phyloP scores from a whole-genome alignment of 805 yeast genomes.

The Candida rishiriensis region DNA sequence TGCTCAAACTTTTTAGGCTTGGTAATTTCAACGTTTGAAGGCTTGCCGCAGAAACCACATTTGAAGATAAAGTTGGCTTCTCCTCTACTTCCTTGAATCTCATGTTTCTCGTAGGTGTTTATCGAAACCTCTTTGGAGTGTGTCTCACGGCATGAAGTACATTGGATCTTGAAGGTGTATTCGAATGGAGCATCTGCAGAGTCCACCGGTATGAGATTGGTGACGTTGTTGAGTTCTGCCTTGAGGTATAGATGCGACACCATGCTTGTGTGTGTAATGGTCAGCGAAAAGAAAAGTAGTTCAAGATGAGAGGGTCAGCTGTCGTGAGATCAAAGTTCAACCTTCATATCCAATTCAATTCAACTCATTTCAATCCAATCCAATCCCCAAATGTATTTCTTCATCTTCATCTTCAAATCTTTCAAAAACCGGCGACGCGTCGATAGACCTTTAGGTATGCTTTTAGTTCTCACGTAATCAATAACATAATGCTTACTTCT shows the following conservation, averaged over 20 bases:
- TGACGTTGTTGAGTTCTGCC: constrained; percentile 34
- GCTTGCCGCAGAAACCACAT: constrained; percentile 26
- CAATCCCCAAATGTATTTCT: too few relatives aligned
- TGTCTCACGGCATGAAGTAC: constrained; percentile 74
- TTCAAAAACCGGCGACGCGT: too few relatives aligned
- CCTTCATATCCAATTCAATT: too few relatives aligned
- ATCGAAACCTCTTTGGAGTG: constrained; percentile 70
- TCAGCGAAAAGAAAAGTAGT: neutral
- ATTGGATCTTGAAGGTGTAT: constrained; percentile 67
- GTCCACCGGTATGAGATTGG: constrained; percentile 50
- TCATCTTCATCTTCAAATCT: too few relatives aligned
- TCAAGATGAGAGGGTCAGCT: too few relatives aligned
- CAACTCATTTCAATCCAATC: too few relatives aligned
- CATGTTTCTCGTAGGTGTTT: constrained; percentile 62
- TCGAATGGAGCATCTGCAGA: constrained; percentile 58
- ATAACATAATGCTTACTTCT: too few relatives aligned
- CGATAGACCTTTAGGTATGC: too few relatives aligned
- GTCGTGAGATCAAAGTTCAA: too few relatives aligned
- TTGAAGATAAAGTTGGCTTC: constrained; percentile 77
- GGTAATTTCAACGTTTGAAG: constrained; percentile 19
- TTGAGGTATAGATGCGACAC: constrained; percentile 27
- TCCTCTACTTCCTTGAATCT: constrained; percentile 68
- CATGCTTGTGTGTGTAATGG: constrained; percentile 10
- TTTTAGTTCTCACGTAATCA: too few relatives aligned
- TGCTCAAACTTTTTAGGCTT: constrained; percentile 22